Evolutionary conservation across 768 basidiomycete species (phyloP).

Genomic region (Cytidiella melzeri): DNA sequence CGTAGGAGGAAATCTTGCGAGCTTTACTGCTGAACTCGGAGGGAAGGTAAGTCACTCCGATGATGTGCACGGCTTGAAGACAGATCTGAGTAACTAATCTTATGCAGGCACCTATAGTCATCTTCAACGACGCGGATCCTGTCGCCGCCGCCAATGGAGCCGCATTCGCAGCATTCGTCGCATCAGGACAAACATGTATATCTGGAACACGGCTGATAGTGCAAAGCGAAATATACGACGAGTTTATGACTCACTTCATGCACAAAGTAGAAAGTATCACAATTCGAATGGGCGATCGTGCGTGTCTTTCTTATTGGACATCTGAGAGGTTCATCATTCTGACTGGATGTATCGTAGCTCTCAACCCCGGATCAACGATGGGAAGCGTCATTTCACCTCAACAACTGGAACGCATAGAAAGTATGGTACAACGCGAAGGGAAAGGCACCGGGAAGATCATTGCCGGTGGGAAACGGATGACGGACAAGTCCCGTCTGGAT

Average conservation of each 20-base stretch:
- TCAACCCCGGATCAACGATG: conserved; percentile 68
- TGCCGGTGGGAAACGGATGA: conserved; percentile 62
- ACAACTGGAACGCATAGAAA: conserved; percentile 61
- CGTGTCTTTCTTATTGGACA: conserved; percentile 2
- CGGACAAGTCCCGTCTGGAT: conserved; percentile 57
- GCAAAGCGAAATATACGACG: conserved; percentile 62
- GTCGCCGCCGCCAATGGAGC: conserved; percentile 73
- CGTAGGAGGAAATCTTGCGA: conserved; percentile 67
- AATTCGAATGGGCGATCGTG: conserved; percentile 74
- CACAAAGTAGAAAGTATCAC: conserved; percentile 58
- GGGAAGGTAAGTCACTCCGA: conserved; percentile 67
- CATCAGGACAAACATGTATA: conserved; percentile 88
- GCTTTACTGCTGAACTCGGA: conserved; percentile 80
- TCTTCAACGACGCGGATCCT: conserved; percentile 76
- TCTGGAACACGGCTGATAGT: conserved; percentile 82
- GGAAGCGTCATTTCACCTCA: conserved; percentile 68
- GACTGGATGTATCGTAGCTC: conserved; percentile 37
- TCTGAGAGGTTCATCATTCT: not conserved
- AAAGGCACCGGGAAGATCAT: conserved; percentile 41
- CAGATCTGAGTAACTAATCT: not conserved
- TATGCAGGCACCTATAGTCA: conserved; percentile 65
- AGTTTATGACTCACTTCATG: conserved; percentile 57
- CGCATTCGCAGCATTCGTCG: conserved; percentile 79
- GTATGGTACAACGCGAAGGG: conserved; percentile 42
- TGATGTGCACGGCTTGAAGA: not conserved